Percentiles rank a stretch among this genome's conserved stretches.
Evolutionary conservation across 2,329 filamentous ascomycete species (phyloP).

Genomic region (Aplosporella prunicola): DNA sequence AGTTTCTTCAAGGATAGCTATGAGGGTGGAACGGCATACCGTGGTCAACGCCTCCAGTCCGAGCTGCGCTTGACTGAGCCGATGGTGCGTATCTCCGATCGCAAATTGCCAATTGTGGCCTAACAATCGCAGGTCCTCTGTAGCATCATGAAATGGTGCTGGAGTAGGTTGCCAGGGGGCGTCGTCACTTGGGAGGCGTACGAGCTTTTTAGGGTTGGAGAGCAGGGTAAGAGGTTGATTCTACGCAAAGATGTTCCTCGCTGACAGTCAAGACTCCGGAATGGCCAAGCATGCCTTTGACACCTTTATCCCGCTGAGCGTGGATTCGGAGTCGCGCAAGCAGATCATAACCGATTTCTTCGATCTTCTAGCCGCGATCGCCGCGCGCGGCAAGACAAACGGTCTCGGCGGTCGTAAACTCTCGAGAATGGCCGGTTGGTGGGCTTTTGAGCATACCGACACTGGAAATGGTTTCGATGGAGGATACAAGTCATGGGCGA

Average conservation of each 20-base stretch:
- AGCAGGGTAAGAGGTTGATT: slow-evolving; percentile 56
- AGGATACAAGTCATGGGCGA: slow-evolving; percentile 81
- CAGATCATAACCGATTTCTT: slow-evolving; percentile 96
- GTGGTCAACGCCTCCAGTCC: slow-evolving; percentile 64
- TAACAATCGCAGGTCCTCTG: slow-evolving; percentile 61
- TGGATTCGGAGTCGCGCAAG: slow-evolving; percentile 74
- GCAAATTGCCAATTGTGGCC: slow-evolving; percentile 5
- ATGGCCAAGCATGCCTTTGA: slow-evolving; percentile 89
- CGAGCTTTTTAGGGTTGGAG: slow-evolving; percentile 88
- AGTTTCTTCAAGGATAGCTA: slow-evolving; percentile 73
- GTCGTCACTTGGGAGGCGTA: slow-evolving; percentile 97
- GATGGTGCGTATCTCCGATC: slow-evolving; percentile 55
- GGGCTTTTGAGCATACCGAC: slow-evolving; percentile 90
- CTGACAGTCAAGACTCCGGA: slow-evolving; percentile 59
- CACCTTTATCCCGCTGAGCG: slow-evolving; percentile 90
- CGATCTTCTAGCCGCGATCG: slow-evolving; percentile 80
- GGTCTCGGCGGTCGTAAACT: slow-evolving; percentile 88
- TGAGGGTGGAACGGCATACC: slow-evolving; percentile 47
- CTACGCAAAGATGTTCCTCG: too few species aligned
- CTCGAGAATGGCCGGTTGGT: slow-evolving; percentile 93
- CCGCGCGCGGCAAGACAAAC: slow-evolving; percentile 87
- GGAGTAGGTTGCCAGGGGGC: slow-evolving; percentile 82
- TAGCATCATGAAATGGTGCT: slow-evolving; percentile 96
- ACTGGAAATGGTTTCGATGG: slow-evolving; percentile 86
- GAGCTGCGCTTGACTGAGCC: slow-evolving; percentile 90